Base-by-base conservation (phyloP, 345 rosid species). In the Mangifera indica region DNA sequence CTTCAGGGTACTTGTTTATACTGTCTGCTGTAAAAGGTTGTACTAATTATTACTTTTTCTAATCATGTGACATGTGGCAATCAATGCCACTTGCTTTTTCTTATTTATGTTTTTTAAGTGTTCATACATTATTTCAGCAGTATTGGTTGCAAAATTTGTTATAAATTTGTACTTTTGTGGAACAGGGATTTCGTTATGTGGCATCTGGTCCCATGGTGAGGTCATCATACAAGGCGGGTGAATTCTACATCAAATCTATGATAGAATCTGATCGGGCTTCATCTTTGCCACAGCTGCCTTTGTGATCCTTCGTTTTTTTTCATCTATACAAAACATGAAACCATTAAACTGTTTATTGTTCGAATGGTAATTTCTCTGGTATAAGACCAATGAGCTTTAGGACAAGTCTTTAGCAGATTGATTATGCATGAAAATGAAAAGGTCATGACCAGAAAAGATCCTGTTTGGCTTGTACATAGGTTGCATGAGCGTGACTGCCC, bases 121-220 rank as follows among this genome's bases (percentile, higher is more conserved):
- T 40, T 65, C 14, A 2, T 29, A 29, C 32, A 29, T 29, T 29
- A 29, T 29, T 29, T 29, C 32, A 10, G 51, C 40, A 40, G 55
- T 2, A 44, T 40, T 54, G 14, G 17, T 29, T 57, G 29, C 37
- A 26, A 67, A 51, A n/a, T 34, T 66, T 66, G 37, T 54, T 15
- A 69, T 44, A 29, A 17, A 22, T 37, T 63, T 32, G 29, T 34
- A 14, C 26, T 63, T 73, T 79, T 74, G 56, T 80, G 72, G 37
- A 53, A 66, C 87, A 93, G 98, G 32, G 99, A 76, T 96, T 93
- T 70, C 93, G 99, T 32, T 95, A 91, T 24, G 98, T 96, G 58
- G 99, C 98, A 72, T 96, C 97, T 56, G 98, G 99, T 64, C 98
- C 98, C 44, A 93, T 93, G 99, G 99, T 96, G 69, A 86, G 97